Base-by-base conservation (phyloP, 257 asterid species). In the Solanum dulcamara region DNA sequence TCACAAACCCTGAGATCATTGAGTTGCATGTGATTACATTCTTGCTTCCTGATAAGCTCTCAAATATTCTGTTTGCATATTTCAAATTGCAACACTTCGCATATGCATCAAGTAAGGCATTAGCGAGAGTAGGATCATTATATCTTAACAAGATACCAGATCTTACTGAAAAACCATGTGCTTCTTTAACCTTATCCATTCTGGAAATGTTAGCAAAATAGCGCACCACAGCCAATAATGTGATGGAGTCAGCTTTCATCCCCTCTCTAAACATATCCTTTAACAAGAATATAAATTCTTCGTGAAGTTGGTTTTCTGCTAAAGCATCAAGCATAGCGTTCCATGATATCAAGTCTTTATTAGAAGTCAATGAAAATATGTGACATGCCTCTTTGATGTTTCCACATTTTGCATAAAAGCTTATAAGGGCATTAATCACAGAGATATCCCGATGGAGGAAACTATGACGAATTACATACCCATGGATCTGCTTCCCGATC, bases 81-180 rank as follows among this genome's bases (percentile, higher is more conserved):
- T 84, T 92, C 87, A 93, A 84, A 88, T 87, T 89, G 85, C 91
- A 90, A 80, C 96, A 93, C 87, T 93, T 95, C 37, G 95, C 93
- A 91, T 95, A 95, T 46, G 98, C 98, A 90, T 94, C 96, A 83
- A 95, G 90, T 84, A 95, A 85, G 24, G 95, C 91, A 88, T 95
- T 95, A 57, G 87, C 94, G 14, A 93, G 88, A 85, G 93, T 90
- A 87, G 93, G 95, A 80, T 93, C 93, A 37, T 46, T 68, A 83
- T 87, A 82, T 38, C 84, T 82, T 46, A 80, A 87, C 85, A 91
- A 84, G 88, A 90, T 37, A 84, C 89, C 84, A 64, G 86, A 86
- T 88, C 91, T 91, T 77, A 95, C 40, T 30, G 93, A 91, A 87
- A 89, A 92, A 37, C 93, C 98, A 89, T 95, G 98, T 81, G 92